Percentiles rank a stretch among this genome's conserved stretches.
Evolutionary conservation across 192 early-diverging fungal species (phyloP).

Genomic region (Gamsiella multidivaricata): DNA sequence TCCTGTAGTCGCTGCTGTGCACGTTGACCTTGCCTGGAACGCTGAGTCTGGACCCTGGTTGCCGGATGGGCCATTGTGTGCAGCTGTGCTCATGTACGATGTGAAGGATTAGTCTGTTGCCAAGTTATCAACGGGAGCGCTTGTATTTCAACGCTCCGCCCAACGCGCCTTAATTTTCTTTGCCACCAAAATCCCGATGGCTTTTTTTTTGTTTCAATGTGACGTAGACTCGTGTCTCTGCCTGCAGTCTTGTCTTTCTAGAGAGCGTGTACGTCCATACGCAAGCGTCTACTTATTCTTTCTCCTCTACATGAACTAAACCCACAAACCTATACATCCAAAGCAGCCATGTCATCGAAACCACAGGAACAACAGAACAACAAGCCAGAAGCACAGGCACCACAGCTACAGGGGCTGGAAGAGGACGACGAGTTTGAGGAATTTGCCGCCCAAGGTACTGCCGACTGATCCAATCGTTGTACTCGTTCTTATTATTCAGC

Average conservation of each 20-base stretch:
- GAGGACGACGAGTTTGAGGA: conserved; percentile 98
- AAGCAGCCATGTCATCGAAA: conserved; percentile 30
- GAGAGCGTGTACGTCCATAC: not conserved
- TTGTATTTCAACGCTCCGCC: too few relatives aligned
- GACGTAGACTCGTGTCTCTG: not conserved
- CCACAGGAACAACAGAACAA: conserved; percentile 14
- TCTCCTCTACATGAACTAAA: not conserved
- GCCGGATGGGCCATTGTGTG: conserved; percentile 14
- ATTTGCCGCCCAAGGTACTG: conserved; percentile 86
- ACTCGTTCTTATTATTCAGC: too few relatives aligned
- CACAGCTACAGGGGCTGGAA: conserved; percentile 77
- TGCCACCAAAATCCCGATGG: not conserved
- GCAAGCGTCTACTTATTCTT: not conserved
- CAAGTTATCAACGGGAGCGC: too few relatives aligned
- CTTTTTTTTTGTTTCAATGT: not conserved
- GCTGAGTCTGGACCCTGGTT: conserved; percentile 4
- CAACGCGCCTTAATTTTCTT: too few relatives aligned
- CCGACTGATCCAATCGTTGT: too few relatives aligned
- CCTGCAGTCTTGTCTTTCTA: not conserved
- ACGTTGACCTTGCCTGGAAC: not conserved
- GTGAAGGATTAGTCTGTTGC: not conserved
- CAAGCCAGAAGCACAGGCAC: conserved; percentile 45
- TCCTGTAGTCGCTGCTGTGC: not conserved
- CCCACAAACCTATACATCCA: conserved; percentile 7
- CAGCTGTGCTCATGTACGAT: conserved; percentile 6